Evolutionary conservation across 371 early-diverging fungal genomes (phyloP), one percentile per base, ranked within the genome.

Genomic region (Batrachochytrium dendrobatidis): DNA sequence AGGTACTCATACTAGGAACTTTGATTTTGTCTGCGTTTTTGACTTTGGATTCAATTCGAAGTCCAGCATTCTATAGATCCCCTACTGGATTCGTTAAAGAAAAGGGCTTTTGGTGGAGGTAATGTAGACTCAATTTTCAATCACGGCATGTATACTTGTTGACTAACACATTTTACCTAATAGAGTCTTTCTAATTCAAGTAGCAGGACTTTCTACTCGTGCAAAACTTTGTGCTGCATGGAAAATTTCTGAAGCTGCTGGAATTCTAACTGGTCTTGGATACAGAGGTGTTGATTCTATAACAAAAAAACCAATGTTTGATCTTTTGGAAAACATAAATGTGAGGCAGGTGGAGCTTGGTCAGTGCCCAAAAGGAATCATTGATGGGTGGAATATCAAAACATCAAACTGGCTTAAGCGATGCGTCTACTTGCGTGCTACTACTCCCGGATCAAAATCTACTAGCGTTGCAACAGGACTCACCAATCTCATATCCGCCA

Each of bases 371-470:
- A 88, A 87, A 70, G 60, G 71, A 33, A 61, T 88, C 24, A 66
- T 87, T 12, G 91, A 87, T 34, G 69, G 73, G 53, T 96, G 96
- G 94, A 96, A 94, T 71, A 83, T 86, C 62, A 84, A 87, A 44
- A 91, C 93, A 2, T 88, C 86, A 60, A 69, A 71, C 34, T 96
- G 97, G 97, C 73, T 96, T 57, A 76, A 84, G 34, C 66, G 79
- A 55, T 78, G 66, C 61, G 87, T 95, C 25, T 96, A 94, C 66
- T 58, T 90, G 32, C 67, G 94, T 17, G 69, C 92, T 20, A 72
- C 74, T 7, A 83, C 80, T n/a, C 74, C 84, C 6, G 71, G 71
- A 17, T n/a, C n/a, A n/a, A n/a, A n/a, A n/a, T n/a, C n/a, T n/a
- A n/a, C n/a, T n/a, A 68, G 72, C 0, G 58, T 75, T 1, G 73